A percentile compares a stretch with the other conserved stretches of the same genome.
Conservation (phyloP, 441 rosid species). For the Erodium trifolium region DNA sequence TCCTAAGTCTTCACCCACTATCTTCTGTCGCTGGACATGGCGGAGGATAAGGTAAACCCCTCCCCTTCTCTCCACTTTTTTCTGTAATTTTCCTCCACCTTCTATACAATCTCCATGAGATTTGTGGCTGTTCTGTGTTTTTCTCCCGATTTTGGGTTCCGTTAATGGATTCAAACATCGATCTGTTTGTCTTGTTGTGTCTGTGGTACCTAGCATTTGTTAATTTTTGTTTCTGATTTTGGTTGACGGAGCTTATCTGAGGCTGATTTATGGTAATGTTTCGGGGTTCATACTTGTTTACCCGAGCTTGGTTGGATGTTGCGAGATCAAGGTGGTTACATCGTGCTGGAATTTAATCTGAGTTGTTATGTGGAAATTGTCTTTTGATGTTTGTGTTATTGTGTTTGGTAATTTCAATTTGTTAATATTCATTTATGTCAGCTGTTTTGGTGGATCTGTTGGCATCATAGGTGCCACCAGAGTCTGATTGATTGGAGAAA, state of each 20-base stretch:
- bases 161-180: background rate
- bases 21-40: background rate
- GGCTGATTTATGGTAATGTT: slow-evolving; percentile 1
- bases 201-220: background rate
- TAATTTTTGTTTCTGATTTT: background rate
- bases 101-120: background rate
- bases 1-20: background rate
- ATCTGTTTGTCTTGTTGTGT: background rate
- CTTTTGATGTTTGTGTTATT: background rate
- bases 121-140: background rate
- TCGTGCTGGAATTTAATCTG: background rate
- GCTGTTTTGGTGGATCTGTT: background rate
- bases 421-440: background rate
- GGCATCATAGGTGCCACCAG: background rate
- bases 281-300: background rate
- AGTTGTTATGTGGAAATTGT: background rate
- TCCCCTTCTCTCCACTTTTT: too few species aligned
- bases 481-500: background rate
- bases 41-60: slow-evolving; percentile 2
- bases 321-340: background rate
- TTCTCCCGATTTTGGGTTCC: too few species aligned
- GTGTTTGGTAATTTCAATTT: background rate
- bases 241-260: background rate
- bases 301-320: background rate
- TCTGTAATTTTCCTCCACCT: too few species aligned